Base-by-base conservation (phyloP, 176 grass and related monocot genomes). In the Calamus simplicifolius region DNA sequence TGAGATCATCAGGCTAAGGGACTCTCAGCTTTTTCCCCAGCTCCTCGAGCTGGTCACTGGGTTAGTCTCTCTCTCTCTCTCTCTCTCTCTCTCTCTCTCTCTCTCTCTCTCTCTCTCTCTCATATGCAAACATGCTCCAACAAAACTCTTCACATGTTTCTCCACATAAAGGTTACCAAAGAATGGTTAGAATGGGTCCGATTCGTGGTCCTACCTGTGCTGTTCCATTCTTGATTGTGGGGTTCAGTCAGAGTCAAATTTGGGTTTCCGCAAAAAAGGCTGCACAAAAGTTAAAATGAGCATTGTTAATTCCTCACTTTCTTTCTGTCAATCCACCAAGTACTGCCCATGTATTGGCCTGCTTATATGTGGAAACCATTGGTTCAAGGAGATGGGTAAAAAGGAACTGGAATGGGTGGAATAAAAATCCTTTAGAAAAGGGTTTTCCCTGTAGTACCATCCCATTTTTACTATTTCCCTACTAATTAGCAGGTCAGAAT, bases 11-110 rank as follows among this genome's bases (percentile, higher is more conserved):
- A 85, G 76, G 81, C 70, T 98, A 17, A 84, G 93, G 58, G 87
- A 98, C 63, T 81, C 87, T 3, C 87, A 98, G 78, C 81, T 98
- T 27, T 98, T 92, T 25, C 93, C 93, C 57, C 93, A 98, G 70
- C 84, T 98, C 63, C 93, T 98, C 67, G 84, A 92, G 48, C 73
- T 98, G 6, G 81, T 98, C 53, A 80, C 84, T 48, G 81, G 93
- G 93, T 98, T 29, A 79, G 84, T 81, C 64, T 73, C 59, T 57
- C 52, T 49, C 54, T 52, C 55, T 81, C 65, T 16, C 27, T 77
- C 30, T 58, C 48, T 29, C 65, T 54, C 25, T 57, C 43, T 58
- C 38, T 26, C 62, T 25, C 21, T 15, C 23, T 31, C 68, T 59
- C 17, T 43, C 16, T 54, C 25, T 57, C 43, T 58, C 38, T 26